Evolutionary conservation across 2,329 filamentous ascomycete species (phyloP), one percentile per base, ranked within the genome.

Genomic region (Fusarium coffeatum): DNA sequence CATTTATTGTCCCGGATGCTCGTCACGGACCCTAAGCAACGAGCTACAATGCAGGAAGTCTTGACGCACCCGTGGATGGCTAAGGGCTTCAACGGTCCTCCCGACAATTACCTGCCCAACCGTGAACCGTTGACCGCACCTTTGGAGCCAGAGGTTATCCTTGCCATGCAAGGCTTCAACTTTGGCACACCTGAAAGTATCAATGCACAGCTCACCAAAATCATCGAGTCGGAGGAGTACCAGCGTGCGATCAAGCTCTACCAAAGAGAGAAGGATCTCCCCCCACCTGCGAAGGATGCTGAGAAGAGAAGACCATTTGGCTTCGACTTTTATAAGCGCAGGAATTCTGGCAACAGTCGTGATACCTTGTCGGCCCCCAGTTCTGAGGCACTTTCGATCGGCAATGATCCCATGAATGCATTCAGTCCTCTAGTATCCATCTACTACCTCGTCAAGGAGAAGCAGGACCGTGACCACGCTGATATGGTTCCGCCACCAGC

Each of bases 141-240:
- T 8, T 83, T 99, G 12, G 95, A 98, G 76, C 84, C 87, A 3
- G 90, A 92, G 45, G 91, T 98, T 7, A 88, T 99, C 59, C 89
- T 93, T 50, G 94, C 93, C 73, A 99, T 99, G 96, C 97, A 94
- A 25, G 96, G 96, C 4, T 99, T 99, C 79, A 97, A 98, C 79
- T 99, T 98, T 82, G 96, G 96, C 1, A 87, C 93, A 1, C 87
- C 93, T 2, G 94, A 98, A 55, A 88, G 89, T 59, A 98, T 99
- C 76, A 90, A 88, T 59, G 83, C 88, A 5, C 93, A 98, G 77
- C 86, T 99, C 45, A 92, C 90, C 12, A 92, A 92, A 68, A 88
- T 94, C n/a, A 88, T 99, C 64, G 92, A 97, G 74, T 98, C 94
- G 0, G 94, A 97, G 9, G 95, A 98, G 42, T 99, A 99, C 73